Conservation (phyloP, 805 yeast species). For the Kuraishia floccosa region DNA sequence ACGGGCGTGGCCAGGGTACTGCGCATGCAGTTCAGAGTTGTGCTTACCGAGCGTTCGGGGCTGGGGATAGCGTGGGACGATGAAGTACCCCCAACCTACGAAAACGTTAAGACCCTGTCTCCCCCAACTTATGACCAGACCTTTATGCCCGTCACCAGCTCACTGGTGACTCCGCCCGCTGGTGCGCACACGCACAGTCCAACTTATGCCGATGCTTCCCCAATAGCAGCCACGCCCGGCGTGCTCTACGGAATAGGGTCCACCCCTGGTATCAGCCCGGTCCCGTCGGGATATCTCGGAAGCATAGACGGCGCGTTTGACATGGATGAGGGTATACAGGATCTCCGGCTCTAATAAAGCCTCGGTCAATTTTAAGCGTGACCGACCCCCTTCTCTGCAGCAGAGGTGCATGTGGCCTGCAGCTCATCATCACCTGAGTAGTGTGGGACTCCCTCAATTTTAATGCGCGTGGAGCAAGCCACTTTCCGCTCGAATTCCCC, state of each 20-base stretch:
- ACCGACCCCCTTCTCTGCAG: no score
- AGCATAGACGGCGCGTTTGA: conserved; percentile 1
- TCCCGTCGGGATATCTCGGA: neutral
- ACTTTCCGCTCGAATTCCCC: no score
- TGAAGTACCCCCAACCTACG: conserved; percentile 96
- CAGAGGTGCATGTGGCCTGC: no score
- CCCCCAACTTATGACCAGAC: conserved; percentile 91
- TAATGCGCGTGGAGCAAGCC: no score
- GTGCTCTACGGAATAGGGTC: conserved; percentile 7
- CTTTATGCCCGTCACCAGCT: no score
- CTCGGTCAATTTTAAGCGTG: no score
- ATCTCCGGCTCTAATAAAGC: conserved; percentile 1
- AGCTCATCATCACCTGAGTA: no score
- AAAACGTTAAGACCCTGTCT: conserved; percentile 67
- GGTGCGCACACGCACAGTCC: no score
- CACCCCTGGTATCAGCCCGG: conserved; percentile 6
- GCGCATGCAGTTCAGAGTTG: conserved; percentile 87
- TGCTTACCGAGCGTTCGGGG: conserved; percentile 83
- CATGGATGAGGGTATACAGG: conserved; percentile 1
- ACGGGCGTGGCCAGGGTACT: conserved; percentile 94
- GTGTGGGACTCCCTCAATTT: no score
- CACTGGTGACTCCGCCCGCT: no score
- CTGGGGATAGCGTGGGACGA: conserved; percentile 98
- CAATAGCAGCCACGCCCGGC: conserved; percentile 6
- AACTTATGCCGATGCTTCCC: no score